Conservation (phyloP, 495 filamentous ascomycete species). For the Schizothecium vesticola region DNA sequence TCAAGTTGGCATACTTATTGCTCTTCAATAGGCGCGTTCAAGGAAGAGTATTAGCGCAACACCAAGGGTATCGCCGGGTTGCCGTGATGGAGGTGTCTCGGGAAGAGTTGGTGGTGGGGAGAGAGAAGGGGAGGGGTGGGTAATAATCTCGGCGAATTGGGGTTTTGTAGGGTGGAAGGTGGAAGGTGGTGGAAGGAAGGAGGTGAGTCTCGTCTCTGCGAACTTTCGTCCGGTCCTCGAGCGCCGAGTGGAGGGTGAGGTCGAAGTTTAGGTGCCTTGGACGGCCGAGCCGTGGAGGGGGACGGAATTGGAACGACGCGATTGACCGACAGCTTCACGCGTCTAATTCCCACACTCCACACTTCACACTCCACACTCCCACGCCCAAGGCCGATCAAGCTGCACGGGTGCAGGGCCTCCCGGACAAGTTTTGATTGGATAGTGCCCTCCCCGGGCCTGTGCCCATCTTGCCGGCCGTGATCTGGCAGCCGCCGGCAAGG, state of each 20-base stretch:
- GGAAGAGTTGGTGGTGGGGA: not conserved
- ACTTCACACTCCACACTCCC: not conserved
- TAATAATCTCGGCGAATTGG: not conserved
- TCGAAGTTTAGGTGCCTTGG: not conserved
- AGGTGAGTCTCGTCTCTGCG: too few relatives aligned
- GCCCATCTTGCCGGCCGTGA: not conserved
- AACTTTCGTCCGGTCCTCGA: not conserved
- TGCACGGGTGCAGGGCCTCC: not conserved
- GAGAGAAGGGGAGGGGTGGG: not conserved
- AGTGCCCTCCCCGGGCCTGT: not conserved
- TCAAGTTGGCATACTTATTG: not conserved
- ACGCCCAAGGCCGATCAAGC: not conserved
- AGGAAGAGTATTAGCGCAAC: not conserved
- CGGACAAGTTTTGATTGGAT: not conserved
- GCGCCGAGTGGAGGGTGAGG: not conserved
- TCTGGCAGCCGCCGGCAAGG: not conserved
- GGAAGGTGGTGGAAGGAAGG: not conserved
- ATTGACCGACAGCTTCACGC: not conserved
- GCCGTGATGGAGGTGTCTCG: not conserved
- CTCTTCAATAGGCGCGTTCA: not conserved
- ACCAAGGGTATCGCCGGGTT: not conserved
- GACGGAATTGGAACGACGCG: not conserved
- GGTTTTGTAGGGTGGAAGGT: not conserved
- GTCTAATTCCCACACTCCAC: not conserved
- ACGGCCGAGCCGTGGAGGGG: not conserved